Conservation (phyloP, 129 eudicot species). For the Chrysanthemum lavandulifolium region DNA sequence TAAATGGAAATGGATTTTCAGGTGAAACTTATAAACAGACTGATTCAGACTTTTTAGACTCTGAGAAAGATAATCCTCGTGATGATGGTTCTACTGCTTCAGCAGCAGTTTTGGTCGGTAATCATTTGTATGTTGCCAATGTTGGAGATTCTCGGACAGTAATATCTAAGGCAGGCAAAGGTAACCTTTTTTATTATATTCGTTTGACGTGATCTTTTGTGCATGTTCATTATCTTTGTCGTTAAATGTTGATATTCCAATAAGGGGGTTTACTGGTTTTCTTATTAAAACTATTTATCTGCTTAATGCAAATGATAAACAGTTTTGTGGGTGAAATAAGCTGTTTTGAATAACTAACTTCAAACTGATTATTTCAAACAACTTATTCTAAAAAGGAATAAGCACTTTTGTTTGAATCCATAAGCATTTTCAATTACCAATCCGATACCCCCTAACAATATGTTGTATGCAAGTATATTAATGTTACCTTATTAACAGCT, state of each 20-base stretch:
- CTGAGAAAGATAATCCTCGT: constrained; percentile 70
- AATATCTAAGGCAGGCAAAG: constrained; percentile 77
- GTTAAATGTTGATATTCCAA: too few species aligned
- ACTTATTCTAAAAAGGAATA: too few species aligned
- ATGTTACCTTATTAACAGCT: constrained; percentile 41
- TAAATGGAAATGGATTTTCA: constrained; percentile 24
- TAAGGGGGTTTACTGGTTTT: too few species aligned
- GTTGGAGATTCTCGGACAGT: constrained; percentile 96
- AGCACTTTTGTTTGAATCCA: too few species aligned
- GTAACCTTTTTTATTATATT: constrained; percentile 31
- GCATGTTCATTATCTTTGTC: neutral
- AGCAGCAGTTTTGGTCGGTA: constrained; percentile 85
- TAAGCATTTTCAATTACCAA: too few species aligned
- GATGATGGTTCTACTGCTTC: constrained; percentile 99
- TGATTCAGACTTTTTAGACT: constrained; percentile 68
- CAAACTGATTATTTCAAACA: too few species aligned
- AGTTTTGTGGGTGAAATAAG: too few species aligned
- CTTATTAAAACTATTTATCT: too few species aligned
- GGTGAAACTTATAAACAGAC: constrained; percentile 84
- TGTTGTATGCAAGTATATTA: too few species aligned
- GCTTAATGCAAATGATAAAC: too few species aligned
- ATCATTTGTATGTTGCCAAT: constrained; percentile 83
- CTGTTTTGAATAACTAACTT: too few species aligned
- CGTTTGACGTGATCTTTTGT: neutral
- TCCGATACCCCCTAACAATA: too few species aligned